These are phyloP conservation scores for Trichoderma endophyticum DNA, from an alignment of 2,329 filamentous ascomycete species.

Conservation along the genomic window DNA sequence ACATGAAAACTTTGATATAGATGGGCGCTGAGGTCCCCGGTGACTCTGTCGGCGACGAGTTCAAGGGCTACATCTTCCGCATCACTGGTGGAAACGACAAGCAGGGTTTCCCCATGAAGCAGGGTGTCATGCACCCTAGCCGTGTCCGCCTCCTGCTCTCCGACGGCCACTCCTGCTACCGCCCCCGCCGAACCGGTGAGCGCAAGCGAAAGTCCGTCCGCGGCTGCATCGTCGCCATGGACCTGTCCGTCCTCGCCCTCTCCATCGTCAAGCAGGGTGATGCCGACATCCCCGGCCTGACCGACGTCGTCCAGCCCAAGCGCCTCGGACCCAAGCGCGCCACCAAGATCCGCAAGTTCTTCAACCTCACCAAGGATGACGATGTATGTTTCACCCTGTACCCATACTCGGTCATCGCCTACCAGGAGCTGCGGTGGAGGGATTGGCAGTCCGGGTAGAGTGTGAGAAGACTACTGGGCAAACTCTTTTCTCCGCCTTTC, in stretches of 20 bases:
- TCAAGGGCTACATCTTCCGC: slow-evolving; percentile 99
- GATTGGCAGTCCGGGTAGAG: slow-evolving; percentile 53
- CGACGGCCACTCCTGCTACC: slow-evolving; percentile 99
- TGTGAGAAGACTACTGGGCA: slow-evolving; percentile 46
- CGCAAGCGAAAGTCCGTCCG: slow-evolving; percentile 99
- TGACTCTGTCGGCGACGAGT: slow-evolving; percentile 96
- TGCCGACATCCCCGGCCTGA: slow-evolving; percentile 87
- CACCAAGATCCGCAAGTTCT: slow-evolving; percentile 99
- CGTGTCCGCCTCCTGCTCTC: slow-evolving; percentile 96
- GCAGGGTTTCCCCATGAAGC: slow-evolving; percentile 99
- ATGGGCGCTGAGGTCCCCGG: slow-evolving; percentile 91
- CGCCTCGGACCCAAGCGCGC: slow-evolving; percentile 98
- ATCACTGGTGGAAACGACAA: slow-evolving; percentile 99
- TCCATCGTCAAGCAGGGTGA: slow-evolving; percentile 98
- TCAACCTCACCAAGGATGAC: slow-evolving; percentile 99
- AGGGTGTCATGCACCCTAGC: slow-evolving; percentile 98
- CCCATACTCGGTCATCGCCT: slow-evolving; percentile 66
- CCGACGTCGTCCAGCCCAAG: slow-evolving; percentile 98
- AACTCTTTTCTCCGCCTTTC: neutral
- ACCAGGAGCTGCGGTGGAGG: slow-evolving; percentile 51
- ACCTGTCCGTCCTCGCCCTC: slow-evolving; percentile 92
- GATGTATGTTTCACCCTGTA: slow-evolving; percentile 78
- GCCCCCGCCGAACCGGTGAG: slow-evolving; percentile 94
- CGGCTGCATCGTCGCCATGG: slow-evolving; percentile 96
- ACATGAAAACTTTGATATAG: slow-evolving; percentile 37